Evolutionary conservation across 2,329 filamentous ascomycete genomes (phyloP), one percentile per base, ranked within the genome.

Genomic region (Fusarium coffeatum): DNA sequence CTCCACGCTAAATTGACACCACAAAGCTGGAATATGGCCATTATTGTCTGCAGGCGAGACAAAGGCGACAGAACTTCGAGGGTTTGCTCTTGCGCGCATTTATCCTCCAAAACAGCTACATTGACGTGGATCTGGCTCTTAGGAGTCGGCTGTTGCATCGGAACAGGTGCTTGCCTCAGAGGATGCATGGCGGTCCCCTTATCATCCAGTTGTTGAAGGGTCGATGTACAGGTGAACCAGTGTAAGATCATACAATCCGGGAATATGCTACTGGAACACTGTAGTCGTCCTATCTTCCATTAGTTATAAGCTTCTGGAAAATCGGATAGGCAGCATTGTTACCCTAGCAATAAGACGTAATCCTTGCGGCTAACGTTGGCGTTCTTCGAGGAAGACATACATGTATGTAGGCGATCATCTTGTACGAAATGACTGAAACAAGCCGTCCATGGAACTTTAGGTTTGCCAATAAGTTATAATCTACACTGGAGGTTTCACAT

Each of bases 21-120:
- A 27, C 50, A 54, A 43, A 54, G 50, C 50, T 54, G 50, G 50
- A 54, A 54, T 28, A 54, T 25, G 16, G 40, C 27, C 42, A 40
- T 23, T n/a, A 27, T 20, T 54, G 37, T 42, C 20, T 43, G 40
- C 22, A 54, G 27, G 27, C 40, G 50, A 27, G 27, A 43, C 15
- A 40, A n/a, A 15, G 16, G 18, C 22, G 48, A 20, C 27, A 27
- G 13, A 15, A 22, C 34, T 18, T 25, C 32, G 18, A 9, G 40
- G 15, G 13, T 23, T 25, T 16, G 22, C 27, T 11, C 20, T 23
- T 40, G 30, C 13, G 48, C 27, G 12, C 32, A 28, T 20, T 11
- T 13, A 34, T 40, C 30, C 9, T 51, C 34, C 15, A 27, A 5
- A 34, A 51, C 37, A 23, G 48, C 18, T 37, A 41, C 15, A 23